These are phyloP conservation scores for Potentilla sterilis DNA, from an alignment of 306 rosid species.

Conservation along the genomic window DNA sequence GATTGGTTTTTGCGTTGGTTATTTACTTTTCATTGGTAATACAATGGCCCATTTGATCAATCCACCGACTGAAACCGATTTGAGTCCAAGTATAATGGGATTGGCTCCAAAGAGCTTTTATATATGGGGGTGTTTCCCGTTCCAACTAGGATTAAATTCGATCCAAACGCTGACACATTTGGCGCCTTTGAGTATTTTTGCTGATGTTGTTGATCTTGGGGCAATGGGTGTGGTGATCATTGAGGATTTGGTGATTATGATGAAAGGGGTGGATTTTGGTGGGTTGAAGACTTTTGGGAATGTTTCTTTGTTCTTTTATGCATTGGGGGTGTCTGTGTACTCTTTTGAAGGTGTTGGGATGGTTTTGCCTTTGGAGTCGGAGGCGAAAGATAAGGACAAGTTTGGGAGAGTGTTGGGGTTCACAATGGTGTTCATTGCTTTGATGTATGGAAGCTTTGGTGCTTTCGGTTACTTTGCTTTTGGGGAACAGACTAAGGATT, in stretches of 20 bases:
- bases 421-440: constrained; percentile 41
- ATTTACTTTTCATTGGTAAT: constrained; percentile 49
- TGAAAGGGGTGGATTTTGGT: constrained; percentile 11
- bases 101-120: constrained; percentile 40
- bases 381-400: constrained; percentile 46
- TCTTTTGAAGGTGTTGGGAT: constrained; percentile 56
- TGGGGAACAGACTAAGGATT: constrained; percentile 48
- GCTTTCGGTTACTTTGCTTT: constrained; percentile 54
- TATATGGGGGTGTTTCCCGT: constrained; percentile 51
- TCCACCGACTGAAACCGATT: constrained; percentile 17
- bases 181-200: constrained; percentile 54
- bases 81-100: constrained; percentile 26
- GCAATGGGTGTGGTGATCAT: constrained; percentile 50
- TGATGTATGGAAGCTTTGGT: constrained; percentile 46
- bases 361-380: constrained; percentile 57
- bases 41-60: constrained; percentile 37
- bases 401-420: constrained; percentile 39
- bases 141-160: constrained; percentile 51
- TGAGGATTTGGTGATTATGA: constrained; percentile 30
- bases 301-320: constrained; percentile 44
- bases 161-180: constrained; percentile 42
- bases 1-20: constrained; percentile 53
- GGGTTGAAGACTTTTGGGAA: constrained; percentile 37
- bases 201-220: constrained; percentile 52
- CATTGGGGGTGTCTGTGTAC: constrained; percentile 51